Base-by-base conservation (phyloP, 2,329 filamentous ascomycete species). In the Epichloe amarillans region DNA sequence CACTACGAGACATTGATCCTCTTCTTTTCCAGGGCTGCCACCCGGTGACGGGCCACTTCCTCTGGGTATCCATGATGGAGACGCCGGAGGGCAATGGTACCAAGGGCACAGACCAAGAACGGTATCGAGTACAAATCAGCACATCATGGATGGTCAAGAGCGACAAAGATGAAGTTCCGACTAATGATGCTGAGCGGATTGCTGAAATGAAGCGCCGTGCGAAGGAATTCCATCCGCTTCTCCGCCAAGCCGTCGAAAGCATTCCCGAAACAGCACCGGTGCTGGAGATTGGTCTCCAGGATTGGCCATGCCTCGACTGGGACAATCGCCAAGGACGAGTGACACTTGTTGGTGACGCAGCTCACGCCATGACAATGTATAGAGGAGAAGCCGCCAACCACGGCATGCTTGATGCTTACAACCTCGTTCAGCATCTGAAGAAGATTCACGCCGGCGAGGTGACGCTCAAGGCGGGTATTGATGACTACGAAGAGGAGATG, bases 291-390 rank as follows among this genome's bases (percentile, higher is more conserved):
- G 61, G 62, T 3, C 52, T 68, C 3, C 61, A 63, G 39, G 69
- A 71, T 54, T 65, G 68, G 53, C 67, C 66, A 0, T 63, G 60
- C 26, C 61, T 60, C 2, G 57, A 61, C 6, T 75, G 72, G 71
- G 62, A 71, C 52, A 71, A 70, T 46, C 59, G 56, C 12, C 58
- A 61, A 40, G 74, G 73, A 3, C 63, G 66, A 1, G 68, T 74
- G 3, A 73, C 73, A 1, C 60, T 80, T 1, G 65, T 71, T 4
- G 76, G 77, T 3, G 77, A 80, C 57, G 71, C 75, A 2, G 75
- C 75, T 0, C 76, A 80, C 59, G 71, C 75, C n/a, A 79, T 80
- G 76, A 76, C 74, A 33, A 77, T 78, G 74, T 77, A 65, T 49
- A 62, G 68, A 15, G 68, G 68, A 26, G 67, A 70, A 49, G 68